Evolutionary conservation across 306 rosid species (phyloP), one percentile per base, ranked within the genome.

Genomic region (Glycine soja): DNA sequence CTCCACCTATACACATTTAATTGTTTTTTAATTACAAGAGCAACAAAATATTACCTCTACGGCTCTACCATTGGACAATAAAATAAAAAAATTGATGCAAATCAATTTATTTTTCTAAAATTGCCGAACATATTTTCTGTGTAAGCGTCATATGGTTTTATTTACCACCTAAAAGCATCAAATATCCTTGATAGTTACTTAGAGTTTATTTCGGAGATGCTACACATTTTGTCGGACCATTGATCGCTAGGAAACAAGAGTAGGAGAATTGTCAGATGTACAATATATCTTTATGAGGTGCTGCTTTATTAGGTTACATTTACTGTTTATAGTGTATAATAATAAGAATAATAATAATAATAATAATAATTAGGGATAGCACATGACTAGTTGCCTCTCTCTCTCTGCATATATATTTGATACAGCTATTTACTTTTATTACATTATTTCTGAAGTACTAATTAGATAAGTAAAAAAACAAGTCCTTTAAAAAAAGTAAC

Each of bases 221-320:
- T 65, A 38, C 48, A 65, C 19, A 36, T 8, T 63, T 65, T 65
- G 70, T 65, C 70, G 70, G 48, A 65, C 38, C 47, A 38, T 65
- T 34, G 47, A 38, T 38, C 50, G 3, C 71, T 65, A 8, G 19
- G 71, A 38, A 65, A 65, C 50, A 14, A 38, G 30, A 38, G 71
- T 65, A 65, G 50, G 24, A 3, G 50, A 65, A n/a, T 65, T 65
- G 71, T 65, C 71, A 65, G 24, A 64, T 64, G 70, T 36, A 38
- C 47, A 63, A 38, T 42, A 42, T 65, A 40, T 65, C 30, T 65
- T 65, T 65, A 8, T 63, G 51, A 65, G 16, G 16, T 40, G 12
- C 30, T 65, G 50, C 71, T 40, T 65, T 65, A 64, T 64, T 64
- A 34, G 70, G 70, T 64, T 64, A 64, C 47, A 64, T 34, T n/a